phyloP scores from a whole-genome alignment of 768 basidiomycete genomes.

The Hericium coralloides region DNA sequence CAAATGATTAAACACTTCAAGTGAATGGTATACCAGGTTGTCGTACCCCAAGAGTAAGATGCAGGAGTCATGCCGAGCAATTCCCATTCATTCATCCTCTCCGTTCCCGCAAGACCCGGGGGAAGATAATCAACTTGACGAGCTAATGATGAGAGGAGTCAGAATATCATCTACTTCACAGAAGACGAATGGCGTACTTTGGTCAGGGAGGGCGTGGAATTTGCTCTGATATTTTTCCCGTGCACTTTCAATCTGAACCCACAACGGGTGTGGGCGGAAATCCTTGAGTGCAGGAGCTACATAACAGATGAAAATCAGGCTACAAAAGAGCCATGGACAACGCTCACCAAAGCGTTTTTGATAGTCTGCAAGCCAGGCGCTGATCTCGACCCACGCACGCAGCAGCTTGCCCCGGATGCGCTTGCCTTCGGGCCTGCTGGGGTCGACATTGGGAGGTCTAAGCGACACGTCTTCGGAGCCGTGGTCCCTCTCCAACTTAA shows the following conservation, averaged over 20 bases:
- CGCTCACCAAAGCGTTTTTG: conserved; percentile 36
- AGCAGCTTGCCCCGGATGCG: conserved; percentile 53
- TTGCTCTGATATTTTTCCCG: conserved; percentile 66
- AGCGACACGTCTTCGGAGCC: conserved; percentile 35
- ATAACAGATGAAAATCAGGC: neutral
- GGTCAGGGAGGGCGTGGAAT: conserved; percentile 70
- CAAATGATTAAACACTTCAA: neutral
- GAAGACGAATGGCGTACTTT: conserved; percentile 41
- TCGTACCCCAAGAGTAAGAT: conserved; percentile 56
- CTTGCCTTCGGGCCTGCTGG: conserved; percentile 34
- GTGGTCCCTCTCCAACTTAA: conserved; percentile 18
- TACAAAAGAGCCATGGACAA: conserved; percentile 2
- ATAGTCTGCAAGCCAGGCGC: conserved; percentile 58
- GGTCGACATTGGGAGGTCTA: conserved; percentile 47
- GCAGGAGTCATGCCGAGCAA: conserved; percentile 58
- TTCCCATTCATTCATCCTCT: conserved; percentile 32
- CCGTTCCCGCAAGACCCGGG: conserved; percentile 28
- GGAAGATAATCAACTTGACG: conserved; percentile 14
- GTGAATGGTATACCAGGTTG: neutral
- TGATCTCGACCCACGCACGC: conserved; percentile 73
- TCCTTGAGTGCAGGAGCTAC: conserved; percentile 41
- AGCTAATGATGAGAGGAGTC: neutral
- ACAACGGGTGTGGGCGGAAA: conserved; percentile 29
- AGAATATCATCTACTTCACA: neutral
- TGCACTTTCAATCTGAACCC: conserved; percentile 47